phyloP scores from a whole-genome alignment of 1,139 yeast genomes.

The Scheffersomyces cryptocercus region DNA sequence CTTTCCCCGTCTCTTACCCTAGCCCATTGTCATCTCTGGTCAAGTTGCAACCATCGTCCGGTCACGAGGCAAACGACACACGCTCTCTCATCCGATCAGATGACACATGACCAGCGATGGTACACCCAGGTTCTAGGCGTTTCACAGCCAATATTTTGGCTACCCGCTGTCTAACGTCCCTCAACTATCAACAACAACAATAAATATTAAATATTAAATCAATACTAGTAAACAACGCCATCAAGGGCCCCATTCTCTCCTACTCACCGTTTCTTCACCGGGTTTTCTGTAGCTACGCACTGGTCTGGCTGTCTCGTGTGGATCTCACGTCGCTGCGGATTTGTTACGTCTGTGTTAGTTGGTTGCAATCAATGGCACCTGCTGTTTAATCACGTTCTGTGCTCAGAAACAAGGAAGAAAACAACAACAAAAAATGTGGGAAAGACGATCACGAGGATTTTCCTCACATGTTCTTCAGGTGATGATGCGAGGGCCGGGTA shows the following conservation, averaged over 20 bases:
- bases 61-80: background rate
- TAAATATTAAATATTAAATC: background rate
- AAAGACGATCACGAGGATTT: conserved; percentile 24
- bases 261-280: background rate
- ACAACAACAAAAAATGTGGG: conserved; percentile 10
- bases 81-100: background rate
- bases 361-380: conserved; percentile 5
- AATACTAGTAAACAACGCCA: background rate
- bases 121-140: no score
- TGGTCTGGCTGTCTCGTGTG: background rate
- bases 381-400: conserved; percentile 12
- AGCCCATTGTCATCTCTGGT: background rate
- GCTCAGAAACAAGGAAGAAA: conserved; percentile 1
- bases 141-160: no score
- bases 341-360: background rate
- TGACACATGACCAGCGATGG: no score
- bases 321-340: conserved; percentile 1
- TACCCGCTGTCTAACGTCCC: background rate
- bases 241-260: no score
- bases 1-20: background rate
- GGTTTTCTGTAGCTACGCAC: background rate
- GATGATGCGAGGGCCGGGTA: conserved; percentile 8
- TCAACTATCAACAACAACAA: background rate
- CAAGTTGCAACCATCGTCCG: background rate
- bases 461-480: conserved; percentile 33